Evolutionary conservation across 129 eudicot species (phyloP), one percentile per base, ranked within the genome.

Genomic region (Artemisia annua): DNA sequence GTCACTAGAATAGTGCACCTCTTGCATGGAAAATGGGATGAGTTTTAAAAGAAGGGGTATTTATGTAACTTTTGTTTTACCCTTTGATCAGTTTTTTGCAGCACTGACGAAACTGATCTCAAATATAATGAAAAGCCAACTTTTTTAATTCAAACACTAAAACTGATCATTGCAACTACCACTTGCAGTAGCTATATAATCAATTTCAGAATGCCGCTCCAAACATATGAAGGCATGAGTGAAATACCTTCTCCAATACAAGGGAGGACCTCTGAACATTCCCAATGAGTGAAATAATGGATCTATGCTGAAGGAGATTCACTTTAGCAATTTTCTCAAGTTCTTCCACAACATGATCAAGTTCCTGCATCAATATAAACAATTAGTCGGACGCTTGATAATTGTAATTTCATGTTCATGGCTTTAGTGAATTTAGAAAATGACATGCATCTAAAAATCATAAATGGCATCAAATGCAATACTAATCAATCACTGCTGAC

Each of bases 191-290:
- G 3, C 3, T 7, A 35, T 35, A 6, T 5, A 35, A 19, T 57
- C 7, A 7, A 2, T 58, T 11, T 58, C 15, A 58, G 17, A 28
- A 58, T 1, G 63, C n/a, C 10, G 1, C 20, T 10, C 32, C n/a
- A 58, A 11, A 58, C 15, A 12, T 5, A 53, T 7, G 12, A 14
- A 61, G 13, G 53, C 3, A 3, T 59, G 9, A 24, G 26, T 24
- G 49, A 1, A 48, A 35, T 74, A 92, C 96, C 95, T 93, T 89
- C 65, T 93, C 96, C 46, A 92, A 75, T 78, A 92, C 88, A 76
- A 86, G 85, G 43, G 97, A 92, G 51, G 97, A 92, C 77, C 96
- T 85, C 80, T 89, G 94, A 39, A 92, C 97, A 82, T 92, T 92
- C 48, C 97, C 97, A 39, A 92, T 92, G 55, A 92, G 96, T 44